Evolutionary conservation across 352 stramenopile species (phyloP), one percentile per base, ranked within the genome.

Genomic region (Labyrinthula sp.): DNA sequence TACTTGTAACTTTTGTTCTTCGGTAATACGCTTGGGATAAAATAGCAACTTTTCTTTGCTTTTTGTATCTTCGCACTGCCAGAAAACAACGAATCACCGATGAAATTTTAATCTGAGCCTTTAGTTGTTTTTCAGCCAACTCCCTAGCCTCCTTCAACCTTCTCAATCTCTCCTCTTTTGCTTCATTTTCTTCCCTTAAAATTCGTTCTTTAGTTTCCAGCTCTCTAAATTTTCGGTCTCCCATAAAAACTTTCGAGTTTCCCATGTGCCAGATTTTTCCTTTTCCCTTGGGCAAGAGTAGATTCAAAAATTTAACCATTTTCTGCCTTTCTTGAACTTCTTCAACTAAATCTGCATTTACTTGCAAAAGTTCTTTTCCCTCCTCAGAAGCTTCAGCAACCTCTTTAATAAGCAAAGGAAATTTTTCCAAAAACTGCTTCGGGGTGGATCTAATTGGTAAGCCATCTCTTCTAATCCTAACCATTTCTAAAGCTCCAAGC

Each of bases 401-500:
- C 5, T 18, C 43, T 1, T 23, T 25, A 25, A 52, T 31, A 2
- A 52, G 43, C 8, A 45, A 29, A 25, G 40, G 35, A 37, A 62
- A 63, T 2, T 35, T 28, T 15, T 14, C 12, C 7, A 65, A 22
- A 30, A 65, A 38, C 14, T 60, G 40, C n/a, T 14, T 48, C 48
- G 59, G 60, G 21, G 41, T 38, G 31, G 50, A 36, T 4, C 75
- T 72, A 36, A 81, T 79, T 2, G 75, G 72, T 24, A 79, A 87
- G 0, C 73, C 75, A 54, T 84, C 67, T 38, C 80, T 72, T 2
- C 75, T 73, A 39, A 87, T 80, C 17, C 71, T 66, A 12, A 88
- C 69, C 33, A 84, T 78, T 47, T 87, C 73, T 7, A 82, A 49
- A 1, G 86, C 71, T 5, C 76, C 75, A 23, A 75, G 77, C 57